Evolutionary conservation across 768 basidiomycete species (phyloP).

Genomic region (Pulveroboletus frians): DNA sequence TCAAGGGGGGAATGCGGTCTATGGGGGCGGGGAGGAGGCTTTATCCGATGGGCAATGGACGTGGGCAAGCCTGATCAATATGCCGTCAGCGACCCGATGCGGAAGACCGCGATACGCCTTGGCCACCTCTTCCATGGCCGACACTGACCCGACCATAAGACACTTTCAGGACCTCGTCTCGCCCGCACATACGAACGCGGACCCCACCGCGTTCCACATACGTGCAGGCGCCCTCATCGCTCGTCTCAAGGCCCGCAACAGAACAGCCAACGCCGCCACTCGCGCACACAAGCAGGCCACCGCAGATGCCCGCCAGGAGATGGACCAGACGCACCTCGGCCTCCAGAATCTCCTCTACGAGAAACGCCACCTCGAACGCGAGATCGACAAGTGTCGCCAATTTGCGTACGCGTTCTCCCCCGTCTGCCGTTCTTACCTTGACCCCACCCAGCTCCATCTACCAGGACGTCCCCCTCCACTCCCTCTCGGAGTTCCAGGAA

Average conservation of each 20-base stretch:
- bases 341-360: constrained; percentile 87
- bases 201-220: constrained; percentile 44
- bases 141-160: constrained; percentile 49
- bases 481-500: constrained; percentile 58
- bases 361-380: constrained; percentile 82
- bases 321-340: constrained; percentile 85
- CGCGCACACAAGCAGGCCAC: constrained; percentile 70
- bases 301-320: constrained; percentile 71
- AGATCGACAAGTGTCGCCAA: constrained; percentile 89
- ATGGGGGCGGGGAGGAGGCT: neutral
- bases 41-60: constrained; percentile 16
- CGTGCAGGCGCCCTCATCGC: constrained; percentile 74
- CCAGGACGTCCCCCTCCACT: constrained; percentile 78
- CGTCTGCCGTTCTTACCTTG: neutral
- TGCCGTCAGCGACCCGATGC: constrained; percentile 8
- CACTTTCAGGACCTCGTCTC: constrained; percentile 62
- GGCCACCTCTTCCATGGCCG: constrained; percentile 23
- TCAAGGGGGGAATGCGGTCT: neutral
- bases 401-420: constrained; percentile 56
- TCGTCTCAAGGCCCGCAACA: constrained; percentile 74
- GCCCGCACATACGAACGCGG: constrained; percentile 42
- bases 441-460: constrained; percentile 63
- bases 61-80: constrained; percentile 14
- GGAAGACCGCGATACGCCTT: neutral
- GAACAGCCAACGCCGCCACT: constrained; percentile 65